Percentiles rank a stretch among this genome's conserved stretches.
Evolutionary conservation across 192 early-diverging fungal species (phyloP).

Genomic region (Coemansia nantahalensis): DNA sequence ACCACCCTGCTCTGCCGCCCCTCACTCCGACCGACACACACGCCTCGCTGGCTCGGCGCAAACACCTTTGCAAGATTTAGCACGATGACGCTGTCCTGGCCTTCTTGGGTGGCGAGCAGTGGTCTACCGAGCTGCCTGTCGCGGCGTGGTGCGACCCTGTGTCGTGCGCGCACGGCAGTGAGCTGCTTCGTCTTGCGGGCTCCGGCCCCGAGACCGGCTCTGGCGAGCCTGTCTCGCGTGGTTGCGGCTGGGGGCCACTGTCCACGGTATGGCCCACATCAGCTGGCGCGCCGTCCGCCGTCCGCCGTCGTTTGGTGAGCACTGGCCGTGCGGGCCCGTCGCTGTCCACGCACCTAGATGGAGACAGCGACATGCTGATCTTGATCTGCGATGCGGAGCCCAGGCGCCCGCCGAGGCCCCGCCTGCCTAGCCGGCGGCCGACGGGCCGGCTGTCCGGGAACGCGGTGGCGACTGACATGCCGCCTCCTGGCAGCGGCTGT

Average conservation of each 20-base stretch:
- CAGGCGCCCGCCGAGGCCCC: constrained; percentile 4
- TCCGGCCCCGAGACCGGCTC: background rate
- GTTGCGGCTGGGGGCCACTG: background rate
- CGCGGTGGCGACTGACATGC: constrained; percentile 30
- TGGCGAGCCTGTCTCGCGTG: background rate
- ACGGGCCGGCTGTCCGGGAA: constrained; percentile 47
- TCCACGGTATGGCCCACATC: background rate
- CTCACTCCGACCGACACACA: too few species aligned
- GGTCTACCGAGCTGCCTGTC: constrained; percentile 13
- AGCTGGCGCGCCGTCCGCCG: background rate
- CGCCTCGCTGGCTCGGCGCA: too few species aligned
- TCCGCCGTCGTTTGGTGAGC: constrained; percentile 2
- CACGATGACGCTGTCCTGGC: constrained; percentile 39
- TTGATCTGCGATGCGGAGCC: constrained; percentile 13
- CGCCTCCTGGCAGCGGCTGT: constrained; percentile 5
- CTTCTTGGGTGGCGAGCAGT: constrained; percentile 44
- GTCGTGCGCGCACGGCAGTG: constrained; percentile 13
- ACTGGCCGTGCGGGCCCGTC: background rate
- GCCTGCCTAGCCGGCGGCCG: constrained; percentile 20
- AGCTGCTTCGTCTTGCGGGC: background rate
- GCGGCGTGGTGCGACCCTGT: constrained; percentile 5
- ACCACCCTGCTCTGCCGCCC: too few species aligned
- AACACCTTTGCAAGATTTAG: too few species aligned
- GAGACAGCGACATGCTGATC: constrained; percentile 5
- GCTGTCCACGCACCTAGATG: background rate